phyloP scores from a whole-genome alignment of 805 yeast species.

The Suhomyces sp. region DNA sequence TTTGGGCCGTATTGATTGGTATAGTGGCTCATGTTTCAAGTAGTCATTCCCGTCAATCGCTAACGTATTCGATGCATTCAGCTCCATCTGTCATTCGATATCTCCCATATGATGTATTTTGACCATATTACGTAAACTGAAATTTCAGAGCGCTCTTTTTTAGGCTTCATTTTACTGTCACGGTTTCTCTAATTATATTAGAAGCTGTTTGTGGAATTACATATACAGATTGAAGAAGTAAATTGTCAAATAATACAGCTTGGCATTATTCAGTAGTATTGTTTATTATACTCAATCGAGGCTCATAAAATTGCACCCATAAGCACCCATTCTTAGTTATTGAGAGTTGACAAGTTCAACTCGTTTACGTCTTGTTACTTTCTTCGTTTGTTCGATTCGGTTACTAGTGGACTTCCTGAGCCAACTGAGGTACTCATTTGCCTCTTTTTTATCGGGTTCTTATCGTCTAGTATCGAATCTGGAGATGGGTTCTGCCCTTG shows the following conservation, averaged over 20 bases:
- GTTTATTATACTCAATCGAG: background rate
- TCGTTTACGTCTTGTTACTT: too few relatives aligned
- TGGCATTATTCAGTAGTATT: background rate
- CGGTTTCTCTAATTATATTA: background rate
- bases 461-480: constrained; percentile 7
- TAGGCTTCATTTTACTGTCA: background rate
- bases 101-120: background rate
- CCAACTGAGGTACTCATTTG: constrained; percentile 9
- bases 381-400: constrained; percentile 11
- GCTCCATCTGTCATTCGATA: background rate
- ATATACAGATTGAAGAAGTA: background rate
- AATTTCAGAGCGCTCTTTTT: background rate
- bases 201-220: background rate
- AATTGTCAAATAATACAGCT: background rate
- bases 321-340: too few relatives aligned
- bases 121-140: background rate
- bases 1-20: constrained; percentile 81
- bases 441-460: constrained; percentile 10
- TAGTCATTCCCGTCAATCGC: background rate
- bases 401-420: constrained; percentile 9
- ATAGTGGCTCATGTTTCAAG: constrained; percentile 31
- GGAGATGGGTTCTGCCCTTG: constrained; percentile 4
- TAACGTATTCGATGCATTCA: background rate
- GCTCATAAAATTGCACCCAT: background rate
- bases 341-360: too few relatives aligned